Base-by-base conservation (phyloP, 1,284 basidiomycete species). In the Leccinum subspadiceum region DNA sequence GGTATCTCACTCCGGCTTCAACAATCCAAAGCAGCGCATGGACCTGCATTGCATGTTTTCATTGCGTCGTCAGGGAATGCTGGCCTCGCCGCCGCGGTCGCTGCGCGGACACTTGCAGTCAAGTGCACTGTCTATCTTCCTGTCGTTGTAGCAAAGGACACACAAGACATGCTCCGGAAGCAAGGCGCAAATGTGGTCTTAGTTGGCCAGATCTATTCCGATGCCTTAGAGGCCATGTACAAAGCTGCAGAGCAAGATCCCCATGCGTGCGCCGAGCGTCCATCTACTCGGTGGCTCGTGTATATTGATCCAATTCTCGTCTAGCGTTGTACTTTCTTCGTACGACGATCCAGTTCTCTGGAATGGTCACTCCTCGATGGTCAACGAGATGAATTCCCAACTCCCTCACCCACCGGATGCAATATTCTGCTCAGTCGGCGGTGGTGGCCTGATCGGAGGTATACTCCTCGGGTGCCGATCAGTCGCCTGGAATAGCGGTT, bases 11-110 rank as follows among this genome's bases (percentile, higher is more conserved):
- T 81, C 62, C 87, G 86, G 65, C 77, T 84, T 3, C 79, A 84
- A 65, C 76, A 78, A 44, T 81, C 79, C 26, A 77, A 81, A 59
- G 74, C 78, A 57, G 74, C 70, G 20, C 76, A 82, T 57, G 88
- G 87, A 0, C 69, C 80, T 8, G 67, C 68, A 39, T 75, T 84
- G 5, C 88, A 89, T 69, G 76, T 86, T 49, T 75, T 90, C 35
- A 83, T 85, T 52, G 88, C 89, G 1, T 92, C 90, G 0, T 81
- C 84, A 1, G 89, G 89, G 29, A 92, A 92, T 67, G 89, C 87
- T 26, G 89, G 85, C 1, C 75, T 90, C 15, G 89, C 88, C 12
- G 81, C 83, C 1, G 89, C 89, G 12, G 82, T 82, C 65, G 85
- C 84, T 26, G 82, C 87, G 7, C 77, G 80, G 26, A 74, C 69